Conservation (phyloP, 805 yeast genomes). For the Schizosaccharomyces lindneri region DNA sequence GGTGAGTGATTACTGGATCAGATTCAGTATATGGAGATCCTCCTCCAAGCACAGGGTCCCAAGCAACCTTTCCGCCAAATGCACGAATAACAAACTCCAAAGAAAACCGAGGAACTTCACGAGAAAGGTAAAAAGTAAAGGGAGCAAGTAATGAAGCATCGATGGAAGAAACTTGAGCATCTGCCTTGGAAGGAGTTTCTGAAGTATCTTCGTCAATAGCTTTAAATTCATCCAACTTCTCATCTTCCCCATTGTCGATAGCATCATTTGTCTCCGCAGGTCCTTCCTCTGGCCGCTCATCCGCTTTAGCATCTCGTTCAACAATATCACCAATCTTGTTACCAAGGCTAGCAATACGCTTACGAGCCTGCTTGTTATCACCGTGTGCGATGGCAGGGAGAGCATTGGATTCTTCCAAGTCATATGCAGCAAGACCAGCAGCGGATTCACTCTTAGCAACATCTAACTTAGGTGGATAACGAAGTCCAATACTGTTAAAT, state of each 20-base stretch:
- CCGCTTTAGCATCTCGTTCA: neutral
- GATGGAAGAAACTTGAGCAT: conserved; percentile 12
- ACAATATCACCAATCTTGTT: neutral
- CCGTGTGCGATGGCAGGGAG: neutral
- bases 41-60: conserved; percentile 75
- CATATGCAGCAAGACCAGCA: conserved; percentile 70
- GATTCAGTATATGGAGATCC: conserved; percentile 18
- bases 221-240: conserved; percentile 42
- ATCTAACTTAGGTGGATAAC: conserved; percentile 78
- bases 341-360: neutral
- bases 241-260: conserved; percentile 20
- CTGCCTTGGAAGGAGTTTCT: neutral
- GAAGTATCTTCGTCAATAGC: conserved; percentile 14
- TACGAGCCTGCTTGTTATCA: neutral
- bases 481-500: conserved; percentile 61
- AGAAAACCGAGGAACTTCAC: conserved; percentile 85
- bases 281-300: neutral
- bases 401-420: conserved; percentile 26
- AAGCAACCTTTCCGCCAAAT: conserved; percentile 61
- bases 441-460: conserved; percentile 48
- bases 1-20: conserved; percentile 48
- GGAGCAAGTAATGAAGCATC: conserved; percentile 42
- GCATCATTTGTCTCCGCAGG: conserved; percentile 6
- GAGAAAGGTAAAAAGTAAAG: conserved; percentile 66
- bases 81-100: conserved; percentile 69